Evolutionary conservation across 2,329 filamentous ascomycete species (phyloP), one percentile per base, ranked within the genome.

Genomic region (Clonostachys sp.): DNA sequence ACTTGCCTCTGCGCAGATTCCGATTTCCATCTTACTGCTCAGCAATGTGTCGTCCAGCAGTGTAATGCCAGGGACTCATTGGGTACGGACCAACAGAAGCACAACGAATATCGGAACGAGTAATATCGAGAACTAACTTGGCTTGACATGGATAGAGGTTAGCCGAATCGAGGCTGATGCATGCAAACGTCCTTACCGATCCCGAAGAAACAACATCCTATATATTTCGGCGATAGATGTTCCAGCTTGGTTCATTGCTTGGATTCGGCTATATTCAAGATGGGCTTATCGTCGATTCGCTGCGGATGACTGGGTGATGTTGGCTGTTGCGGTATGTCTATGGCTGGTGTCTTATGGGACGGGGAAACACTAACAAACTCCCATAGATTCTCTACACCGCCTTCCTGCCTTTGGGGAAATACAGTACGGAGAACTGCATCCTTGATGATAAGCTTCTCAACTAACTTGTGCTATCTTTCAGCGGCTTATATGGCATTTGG

Each of bases 241-340:
- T 2, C 55, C 64, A 34, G 68, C 67, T 0, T 54, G 65, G 18
- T 6, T 65, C 3, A 61, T 56, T 35, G 59, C 70, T 5, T 56
- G 62, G 34, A 43, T 71, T 17, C 61, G 70, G n/a, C 47, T 73
- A 5, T 70, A 61, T 42, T 60, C 60, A 13, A 56, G 69, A 12
- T 66, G 64, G 63, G 57, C 49, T 34, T 61, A 58, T 6, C 50
- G 57, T 6, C 52, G 57, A 6, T 61, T 65, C 18, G 64, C 63
- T 20, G n/a, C 61, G 5, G 70, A 73, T 43, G 71, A 73, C 50
- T 70, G 66, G 51, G 53, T 71, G 17, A 65, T 71, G 57, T 50
- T 66, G 6, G 51, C 56, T 10, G 24, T 30, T 30, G 24, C 24
- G 24, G 24, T 30, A 30, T 30, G 24, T 30, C 24, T 30, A 30